phyloP scores from a whole-genome alignment of 768 basidiomycete genomes.

The Sporobolomyces pararoseus region DNA sequence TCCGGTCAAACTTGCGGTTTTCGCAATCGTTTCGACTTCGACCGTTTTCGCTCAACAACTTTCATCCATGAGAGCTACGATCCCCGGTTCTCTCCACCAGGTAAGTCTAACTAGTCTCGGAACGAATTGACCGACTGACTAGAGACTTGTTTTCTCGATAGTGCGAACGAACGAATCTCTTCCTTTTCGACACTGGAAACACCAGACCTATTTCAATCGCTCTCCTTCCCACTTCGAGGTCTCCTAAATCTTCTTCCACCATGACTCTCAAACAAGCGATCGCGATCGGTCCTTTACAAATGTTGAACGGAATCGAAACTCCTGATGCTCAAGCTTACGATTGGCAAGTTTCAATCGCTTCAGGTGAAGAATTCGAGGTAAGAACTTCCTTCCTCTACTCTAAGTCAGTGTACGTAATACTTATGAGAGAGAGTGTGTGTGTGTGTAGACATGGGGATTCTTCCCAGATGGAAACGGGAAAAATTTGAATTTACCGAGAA shows the following conservation, averaged over 20 bases:
- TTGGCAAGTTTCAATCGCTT: slow-evolving; percentile 33
- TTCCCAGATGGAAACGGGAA: slow-evolving; percentile 42
- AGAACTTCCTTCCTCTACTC: background rate
- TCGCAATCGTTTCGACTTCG: slow-evolving; percentile 1
- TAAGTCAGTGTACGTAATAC: background rate
- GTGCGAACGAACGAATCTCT: slow-evolving; percentile 38
- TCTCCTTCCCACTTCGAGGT: slow-evolving; percentile 25
- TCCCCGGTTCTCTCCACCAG: slow-evolving; percentile 19
- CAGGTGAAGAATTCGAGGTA: slow-evolving; percentile 39
- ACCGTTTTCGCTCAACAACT: slow-evolving; percentile 19
- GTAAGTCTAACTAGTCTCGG: background rate
- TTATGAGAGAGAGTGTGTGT: background rate
- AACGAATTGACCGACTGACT: background rate
- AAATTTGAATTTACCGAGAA: slow-evolving; percentile 32
- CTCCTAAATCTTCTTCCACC: background rate
- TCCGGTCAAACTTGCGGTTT: background rate
- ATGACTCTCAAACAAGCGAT: slow-evolving; percentile 21
- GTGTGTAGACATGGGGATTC: slow-evolving; percentile 35
- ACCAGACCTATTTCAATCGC: slow-evolving; percentile 32
- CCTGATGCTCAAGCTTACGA: slow-evolving; percentile 27
- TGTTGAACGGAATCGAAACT: slow-evolving; percentile 30
- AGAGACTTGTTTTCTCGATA: background rate
- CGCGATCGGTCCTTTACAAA: slow-evolving; percentile 24
- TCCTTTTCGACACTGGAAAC: slow-evolving; percentile 41
- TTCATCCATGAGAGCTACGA: slow-evolving; percentile 6